These are phyloP conservation scores for Pythium monospermum DNA, from an alignment of 352 stramenopile species.

Conservation along the genomic window DNA sequence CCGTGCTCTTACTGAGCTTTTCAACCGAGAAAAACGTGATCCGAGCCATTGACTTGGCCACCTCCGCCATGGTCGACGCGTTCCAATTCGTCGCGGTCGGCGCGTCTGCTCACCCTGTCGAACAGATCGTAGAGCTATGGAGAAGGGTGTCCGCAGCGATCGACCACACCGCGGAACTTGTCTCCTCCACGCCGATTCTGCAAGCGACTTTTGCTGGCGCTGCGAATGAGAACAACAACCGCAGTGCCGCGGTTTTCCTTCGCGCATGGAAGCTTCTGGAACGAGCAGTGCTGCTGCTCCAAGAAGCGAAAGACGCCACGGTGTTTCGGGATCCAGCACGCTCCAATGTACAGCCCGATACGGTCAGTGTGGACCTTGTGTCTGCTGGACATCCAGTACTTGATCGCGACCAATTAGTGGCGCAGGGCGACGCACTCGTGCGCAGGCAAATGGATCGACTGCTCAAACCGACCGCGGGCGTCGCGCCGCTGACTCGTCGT, in stretches of 20 bases:
- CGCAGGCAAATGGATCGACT: conserved; percentile 39
- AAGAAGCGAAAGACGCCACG: conserved; percentile 41
- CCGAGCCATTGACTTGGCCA: conserved; percentile 44
- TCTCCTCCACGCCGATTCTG: conserved; percentile 26
- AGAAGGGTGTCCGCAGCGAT: conserved; percentile 32
- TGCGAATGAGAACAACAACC: conserved; percentile 32
- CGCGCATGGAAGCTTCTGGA: conserved; percentile 59
- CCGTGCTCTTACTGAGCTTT: conserved; percentile 62
- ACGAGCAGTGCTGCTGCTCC: conserved; percentile 47
- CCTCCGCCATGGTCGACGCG: conserved; percentile 28
- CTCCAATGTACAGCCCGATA: conserved; percentile 72
- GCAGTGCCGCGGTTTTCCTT: conserved; percentile 49
- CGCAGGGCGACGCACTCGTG: conserved; percentile 34
- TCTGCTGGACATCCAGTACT: conserved; percentile 29
- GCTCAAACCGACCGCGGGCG: conserved; percentile 5
- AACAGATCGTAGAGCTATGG: conserved; percentile 23
- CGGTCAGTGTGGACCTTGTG: conserved; percentile 51
- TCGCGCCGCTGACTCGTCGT: conserved; percentile 27
- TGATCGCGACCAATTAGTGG: conserved; percentile 29
- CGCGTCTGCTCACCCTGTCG: conserved; percentile 4
- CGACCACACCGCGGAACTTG: conserved; percentile 38
- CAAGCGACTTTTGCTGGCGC: conserved; percentile 1
- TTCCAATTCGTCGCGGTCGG: conserved; percentile 32
- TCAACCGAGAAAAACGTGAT: conserved; percentile 72
- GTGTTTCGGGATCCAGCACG: conserved; percentile 69